Percentiles rank a stretch among this genome's conserved stretches.
Evolutionary conservation across 192 early-diverging fungal species (phyloP).

Genomic region (Backusella mclennaniae): DNA sequence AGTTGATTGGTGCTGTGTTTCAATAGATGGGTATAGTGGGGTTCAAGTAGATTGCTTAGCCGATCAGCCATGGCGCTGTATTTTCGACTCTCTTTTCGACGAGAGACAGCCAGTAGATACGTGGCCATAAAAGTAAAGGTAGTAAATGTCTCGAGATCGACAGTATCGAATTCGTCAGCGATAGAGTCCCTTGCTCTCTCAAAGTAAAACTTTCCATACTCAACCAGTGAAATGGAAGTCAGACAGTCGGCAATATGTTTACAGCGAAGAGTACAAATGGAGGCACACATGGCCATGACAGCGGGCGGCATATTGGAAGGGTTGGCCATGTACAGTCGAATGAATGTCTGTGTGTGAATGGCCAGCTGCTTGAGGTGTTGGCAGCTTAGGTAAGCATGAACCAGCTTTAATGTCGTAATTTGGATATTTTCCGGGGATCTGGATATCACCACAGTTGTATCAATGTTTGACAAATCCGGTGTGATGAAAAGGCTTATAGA

Average conservation of each 20-base stretch:
- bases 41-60: not conserved
- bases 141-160: slow-evolving; percentile 9
- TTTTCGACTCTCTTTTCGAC: not conserved
- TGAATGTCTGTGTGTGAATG: slow-evolving; percentile 16
- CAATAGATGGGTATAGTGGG: not conserved
- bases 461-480: not conserved
- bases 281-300: slow-evolving; percentile 10
- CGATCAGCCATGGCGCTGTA: slow-evolving; percentile 3
- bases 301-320: not conserved
- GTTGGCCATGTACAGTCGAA: not conserved
- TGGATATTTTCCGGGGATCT: not conserved
- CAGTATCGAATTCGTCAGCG: slow-evolving; percentile 6
- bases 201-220: slow-evolving; percentile 15
- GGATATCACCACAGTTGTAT: not conserved
- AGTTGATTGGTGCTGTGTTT: not conserved
- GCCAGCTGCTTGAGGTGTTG: slow-evolving; percentile 13
- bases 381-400: not conserved
- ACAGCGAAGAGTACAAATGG: slow-evolving; percentile 14
- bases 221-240: not conserved
- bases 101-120: not conserved
- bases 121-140: not conserved
- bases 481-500: not conserved
- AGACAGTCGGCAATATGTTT: not conserved
- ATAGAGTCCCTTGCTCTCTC: slow-evolving; percentile 4
- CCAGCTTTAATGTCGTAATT: not conserved